Evolutionary conservation across 768 basidiomycete species (phyloP).

Genomic region (Mycena leptocephala): DNA sequence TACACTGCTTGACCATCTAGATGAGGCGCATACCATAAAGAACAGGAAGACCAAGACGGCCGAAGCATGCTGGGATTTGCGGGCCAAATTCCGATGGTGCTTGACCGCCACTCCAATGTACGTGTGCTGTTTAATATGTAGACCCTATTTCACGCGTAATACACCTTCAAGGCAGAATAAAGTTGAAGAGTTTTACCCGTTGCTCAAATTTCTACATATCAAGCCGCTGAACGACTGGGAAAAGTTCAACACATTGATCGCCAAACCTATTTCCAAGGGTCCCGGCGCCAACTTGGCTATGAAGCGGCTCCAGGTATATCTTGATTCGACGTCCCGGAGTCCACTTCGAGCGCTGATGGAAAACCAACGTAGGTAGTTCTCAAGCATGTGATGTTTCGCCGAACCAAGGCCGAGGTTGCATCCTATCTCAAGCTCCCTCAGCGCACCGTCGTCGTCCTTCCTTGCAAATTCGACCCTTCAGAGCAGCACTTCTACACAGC

Average conservation of each 20-base stretch:
- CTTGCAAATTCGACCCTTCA: slow-evolving; percentile 82
- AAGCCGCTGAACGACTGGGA: slow-evolving; percentile 87
- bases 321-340: neutral
- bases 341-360: neutral
- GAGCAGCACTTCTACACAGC: slow-evolving; percentile 88
- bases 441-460: slow-evolving; percentile 77
- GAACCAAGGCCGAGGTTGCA: slow-evolving; percentile 82
- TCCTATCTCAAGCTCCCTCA: slow-evolving; percentile 85
- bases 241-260: slow-evolving; percentile 85
- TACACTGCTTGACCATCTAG: slow-evolving; percentile 53
- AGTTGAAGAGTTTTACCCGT: slow-evolving; percentile 65
- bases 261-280: slow-evolving; percentile 83
- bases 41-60: slow-evolving; percentile 85
- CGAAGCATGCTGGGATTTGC: slow-evolving; percentile 81
- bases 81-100: slow-evolving; percentile 89
- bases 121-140: slow-evolving; percentile 31
- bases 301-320: slow-evolving; percentile 79
- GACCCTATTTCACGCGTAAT: neutral
- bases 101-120: slow-evolving; percentile 89
- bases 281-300: slow-evolving; percentile 75
- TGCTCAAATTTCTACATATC: slow-evolving; percentile 90
- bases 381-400: slow-evolving; percentile 90
- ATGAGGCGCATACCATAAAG: slow-evolving; percentile 97
- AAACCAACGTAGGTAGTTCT: slow-evolving; percentile 67
- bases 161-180: slow-evolving; percentile 21